Evolutionary conservation across 805 yeast genomes (phyloP).

Genomic region (Pichia kluyveri): DNA sequence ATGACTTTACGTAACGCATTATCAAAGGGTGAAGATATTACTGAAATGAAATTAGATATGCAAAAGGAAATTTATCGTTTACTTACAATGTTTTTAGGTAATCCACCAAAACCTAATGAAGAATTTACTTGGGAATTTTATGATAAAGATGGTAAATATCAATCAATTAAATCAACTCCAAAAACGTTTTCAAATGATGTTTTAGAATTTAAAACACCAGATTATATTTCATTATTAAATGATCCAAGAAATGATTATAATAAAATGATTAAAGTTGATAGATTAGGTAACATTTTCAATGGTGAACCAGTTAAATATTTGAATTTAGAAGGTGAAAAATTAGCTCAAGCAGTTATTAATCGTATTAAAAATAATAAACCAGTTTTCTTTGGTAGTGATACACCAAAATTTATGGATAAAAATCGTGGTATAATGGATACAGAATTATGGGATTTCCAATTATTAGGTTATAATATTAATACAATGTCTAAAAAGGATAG

Average conservation of each 20-base stretch:
- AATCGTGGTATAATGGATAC: slow-evolving; percentile 65
- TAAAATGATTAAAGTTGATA: slow-evolving; percentile 57
- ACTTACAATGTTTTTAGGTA: slow-evolving; percentile 61
- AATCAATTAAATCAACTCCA: slow-evolving; percentile 50
- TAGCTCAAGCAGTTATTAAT: slow-evolving; percentile 54
- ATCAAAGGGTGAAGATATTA: slow-evolving; percentile 33
- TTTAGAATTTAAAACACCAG: slow-evolving; percentile 41
- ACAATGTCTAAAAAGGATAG: slow-evolving; percentile 54
- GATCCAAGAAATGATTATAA: slow-evolving; percentile 75
- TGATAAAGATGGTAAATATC: slow-evolving; percentile 55
- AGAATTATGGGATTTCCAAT: slow-evolving; percentile 56
- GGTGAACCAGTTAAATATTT: slow-evolving; percentile 66
- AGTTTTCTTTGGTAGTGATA: slow-evolving; percentile 83
- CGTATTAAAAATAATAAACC: slow-evolving; percentile 68
- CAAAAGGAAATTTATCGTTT: slow-evolving; percentile 57
- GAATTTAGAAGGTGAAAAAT: slow-evolving; percentile 50
- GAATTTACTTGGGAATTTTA: slow-evolving; percentile 65
- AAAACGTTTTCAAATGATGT: slow-evolving; percentile 49
- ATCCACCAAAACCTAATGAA: slow-evolving; percentile 68
- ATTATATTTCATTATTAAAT: slow-evolving; percentile 59
- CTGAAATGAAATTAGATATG: slow-evolving; percentile 28
- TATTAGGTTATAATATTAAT: slow-evolving; percentile 42
- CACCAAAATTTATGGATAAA: slow-evolving; percentile 66
- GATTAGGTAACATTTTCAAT: slow-evolving; percentile 63
- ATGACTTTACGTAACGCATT: slow-evolving; percentile 47